phyloP scores from a whole-genome alignment of 2,329 filamentous ascomycete genomes.

The Cadophora gregata region DNA sequence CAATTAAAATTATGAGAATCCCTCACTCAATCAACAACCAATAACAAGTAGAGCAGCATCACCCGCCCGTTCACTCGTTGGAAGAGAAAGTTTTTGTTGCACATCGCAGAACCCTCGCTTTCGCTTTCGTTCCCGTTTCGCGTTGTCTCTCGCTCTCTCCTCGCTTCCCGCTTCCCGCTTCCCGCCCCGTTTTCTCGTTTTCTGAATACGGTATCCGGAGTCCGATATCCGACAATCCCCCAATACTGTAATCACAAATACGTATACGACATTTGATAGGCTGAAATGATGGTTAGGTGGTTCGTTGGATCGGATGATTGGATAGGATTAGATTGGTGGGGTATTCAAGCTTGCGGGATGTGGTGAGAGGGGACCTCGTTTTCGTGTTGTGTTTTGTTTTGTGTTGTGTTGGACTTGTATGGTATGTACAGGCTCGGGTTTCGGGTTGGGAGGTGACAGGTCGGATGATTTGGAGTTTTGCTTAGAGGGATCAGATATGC shows the following conservation, averaged over 20 bases:
- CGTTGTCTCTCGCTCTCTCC: neutral
- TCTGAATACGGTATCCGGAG: too few relatives aligned
- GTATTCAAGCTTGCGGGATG: too few relatives aligned
- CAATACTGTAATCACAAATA: neutral
- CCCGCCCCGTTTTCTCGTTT: too few relatives aligned
- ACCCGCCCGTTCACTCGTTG: neutral
- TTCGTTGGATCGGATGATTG: neutral
- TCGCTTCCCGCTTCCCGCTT: neutral
- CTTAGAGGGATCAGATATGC: too few relatives aligned
- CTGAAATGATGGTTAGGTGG: too few relatives aligned
- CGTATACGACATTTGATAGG: neutral
- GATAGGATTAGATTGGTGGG: neutral
- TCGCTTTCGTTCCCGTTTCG: conserved; percentile 21
- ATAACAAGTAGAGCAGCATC: too few relatives aligned
- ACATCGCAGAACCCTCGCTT: conserved; percentile 20
- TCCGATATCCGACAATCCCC: too few relatives aligned
- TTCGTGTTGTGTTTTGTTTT: neutral
- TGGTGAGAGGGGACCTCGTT: neutral
- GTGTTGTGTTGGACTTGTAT: too few relatives aligned
- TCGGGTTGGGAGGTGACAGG: too few relatives aligned
- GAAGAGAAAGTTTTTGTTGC: conserved; percentile 9
- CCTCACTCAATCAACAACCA: neutral
- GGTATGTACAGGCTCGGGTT: too few relatives aligned
- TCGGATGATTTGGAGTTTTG: too few relatives aligned
- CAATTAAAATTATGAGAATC: too few relatives aligned